Evolutionary conservation across 192 early-diverging fungal genomes (phyloP).

Genomic region (Rhizophagus clarus): DNA sequence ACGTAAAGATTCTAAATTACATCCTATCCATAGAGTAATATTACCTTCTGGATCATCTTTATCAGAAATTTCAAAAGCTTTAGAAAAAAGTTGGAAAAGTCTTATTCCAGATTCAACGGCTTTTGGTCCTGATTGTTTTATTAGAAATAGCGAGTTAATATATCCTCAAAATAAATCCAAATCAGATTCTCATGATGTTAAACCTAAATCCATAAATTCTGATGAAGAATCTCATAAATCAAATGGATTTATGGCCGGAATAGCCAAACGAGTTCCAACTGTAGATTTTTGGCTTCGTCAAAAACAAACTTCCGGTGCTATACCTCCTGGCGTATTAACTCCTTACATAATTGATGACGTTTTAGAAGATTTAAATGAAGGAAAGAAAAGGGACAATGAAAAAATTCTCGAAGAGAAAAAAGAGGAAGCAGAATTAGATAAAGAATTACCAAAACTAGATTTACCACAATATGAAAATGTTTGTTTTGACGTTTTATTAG

Average conservation of each 20-base stretch:
- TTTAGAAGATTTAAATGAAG: not conserved
- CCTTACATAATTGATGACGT: slow-evolving; percentile 22
- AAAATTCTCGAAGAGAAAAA: not conserved
- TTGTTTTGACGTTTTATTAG: not conserved
- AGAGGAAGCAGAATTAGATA: not conserved
- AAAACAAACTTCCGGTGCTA: not conserved
- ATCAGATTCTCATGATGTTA: not conserved
- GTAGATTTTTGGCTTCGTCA: not conserved
- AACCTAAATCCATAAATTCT: no score
- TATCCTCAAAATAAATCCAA: not conserved
- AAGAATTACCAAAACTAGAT: not conserved
- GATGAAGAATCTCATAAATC: not conserved
- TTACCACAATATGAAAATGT: slow-evolving; percentile 19
- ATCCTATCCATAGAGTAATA: slow-evolving; percentile 14
- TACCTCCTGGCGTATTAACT: slow-evolving; percentile 21
- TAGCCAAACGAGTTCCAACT: not conserved
- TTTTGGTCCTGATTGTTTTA: not conserved
- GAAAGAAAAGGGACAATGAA: not conserved
- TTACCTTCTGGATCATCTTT: slow-evolving; percentile 19
- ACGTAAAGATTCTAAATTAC: slow-evolving; percentile 4
- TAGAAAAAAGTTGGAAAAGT: slow-evolving; percentile 22
- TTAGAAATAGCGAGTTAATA: not conserved
- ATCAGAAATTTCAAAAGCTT: slow-evolving; percentile 22
- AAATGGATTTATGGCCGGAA: no score
- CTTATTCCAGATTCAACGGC: not conserved